Conservation (phyloP, 371 early-diverging fungal species). For the Mortierella sp. region DNA sequence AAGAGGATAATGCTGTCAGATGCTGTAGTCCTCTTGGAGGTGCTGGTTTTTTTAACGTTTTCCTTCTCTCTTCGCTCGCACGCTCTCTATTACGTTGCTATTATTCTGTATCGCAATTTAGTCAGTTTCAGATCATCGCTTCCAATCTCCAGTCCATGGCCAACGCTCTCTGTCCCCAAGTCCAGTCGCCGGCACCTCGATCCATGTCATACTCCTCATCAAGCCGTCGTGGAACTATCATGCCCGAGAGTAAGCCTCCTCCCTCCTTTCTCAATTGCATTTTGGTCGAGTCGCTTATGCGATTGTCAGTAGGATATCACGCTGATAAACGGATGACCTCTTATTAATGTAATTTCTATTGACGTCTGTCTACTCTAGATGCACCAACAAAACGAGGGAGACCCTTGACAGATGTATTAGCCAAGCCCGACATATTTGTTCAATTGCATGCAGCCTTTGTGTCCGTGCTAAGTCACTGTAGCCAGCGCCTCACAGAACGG, state of each 20-base stretch:
- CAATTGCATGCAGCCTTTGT: conserved; percentile 55
- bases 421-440: conserved; percentile 57
- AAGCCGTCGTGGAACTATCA: conserved; percentile 60
- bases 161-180: conserved; percentile 64
- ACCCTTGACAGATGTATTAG: conserved; percentile 52
- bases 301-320: conserved; percentile 4
- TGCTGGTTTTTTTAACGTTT: neutral
- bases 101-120: conserved; percentile 20
- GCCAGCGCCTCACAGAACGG: conserved; percentile 49
- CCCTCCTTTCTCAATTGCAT: conserved; percentile 3
- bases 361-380: conserved; percentile 21
- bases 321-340: neutral
- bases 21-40: neutral
- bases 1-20: neutral
- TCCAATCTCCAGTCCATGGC: conserved; percentile 72
- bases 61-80: too few species aligned
- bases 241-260: conserved; percentile 63
- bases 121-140: conserved; percentile 70
- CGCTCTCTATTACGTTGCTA: neutral
- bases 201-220: conserved; percentile 60
- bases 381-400: conserved; percentile 55
- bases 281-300: neutral
- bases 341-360: neutral
- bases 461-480: conserved; percentile 49
- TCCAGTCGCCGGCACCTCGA: conserved; percentile 56